A percentile compares a stretch with the other conserved stretches of the same genome.
These are phyloP conservation scores for Mycena epipterygia DNA, from an alignment of 768 basidiomycete species.

Conservation along the genomic window DNA sequence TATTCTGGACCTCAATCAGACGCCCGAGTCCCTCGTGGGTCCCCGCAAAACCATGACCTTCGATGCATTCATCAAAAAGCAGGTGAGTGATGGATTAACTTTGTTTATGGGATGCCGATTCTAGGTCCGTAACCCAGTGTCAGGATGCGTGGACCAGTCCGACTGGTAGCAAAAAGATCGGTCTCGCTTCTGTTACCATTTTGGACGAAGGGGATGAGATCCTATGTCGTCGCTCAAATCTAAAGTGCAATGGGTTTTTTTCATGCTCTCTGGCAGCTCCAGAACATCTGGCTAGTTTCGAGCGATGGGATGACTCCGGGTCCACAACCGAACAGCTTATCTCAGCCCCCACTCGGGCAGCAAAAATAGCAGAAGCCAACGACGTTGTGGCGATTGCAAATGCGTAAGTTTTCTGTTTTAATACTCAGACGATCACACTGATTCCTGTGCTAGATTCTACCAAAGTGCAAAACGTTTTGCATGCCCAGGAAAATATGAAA, in stretches of 20 bases:
- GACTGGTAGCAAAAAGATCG: neutral
- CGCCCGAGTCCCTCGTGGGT: neutral
- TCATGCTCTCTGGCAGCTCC: neutral
- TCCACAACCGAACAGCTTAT: too few species aligned
- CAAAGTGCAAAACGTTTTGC: neutral
- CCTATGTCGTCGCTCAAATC: neutral
- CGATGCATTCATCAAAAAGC: constrained; percentile 12
- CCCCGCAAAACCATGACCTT: neutral
- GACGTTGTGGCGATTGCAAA: too few species aligned
- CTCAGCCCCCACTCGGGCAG: too few species aligned
- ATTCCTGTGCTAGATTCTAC: neutral
- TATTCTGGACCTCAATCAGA: neutral
- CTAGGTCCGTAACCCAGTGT: neutral
- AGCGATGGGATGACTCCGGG: too few species aligned
- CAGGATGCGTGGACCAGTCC: neutral
- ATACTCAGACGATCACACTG: neutral
- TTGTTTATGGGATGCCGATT: neutral
- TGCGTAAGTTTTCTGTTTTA: too few species aligned
- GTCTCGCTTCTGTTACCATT: neutral
- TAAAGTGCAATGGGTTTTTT: neutral
- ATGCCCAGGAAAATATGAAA: neutral
- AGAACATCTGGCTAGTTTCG: neutral
- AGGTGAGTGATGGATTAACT: neutral
- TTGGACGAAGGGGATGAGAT: neutral
- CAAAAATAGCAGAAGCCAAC: too few species aligned